Evolutionary conservation across 2,329 filamentous ascomycete genomes (phyloP).

Genomic region (Aspergillus neotritici): DNA sequence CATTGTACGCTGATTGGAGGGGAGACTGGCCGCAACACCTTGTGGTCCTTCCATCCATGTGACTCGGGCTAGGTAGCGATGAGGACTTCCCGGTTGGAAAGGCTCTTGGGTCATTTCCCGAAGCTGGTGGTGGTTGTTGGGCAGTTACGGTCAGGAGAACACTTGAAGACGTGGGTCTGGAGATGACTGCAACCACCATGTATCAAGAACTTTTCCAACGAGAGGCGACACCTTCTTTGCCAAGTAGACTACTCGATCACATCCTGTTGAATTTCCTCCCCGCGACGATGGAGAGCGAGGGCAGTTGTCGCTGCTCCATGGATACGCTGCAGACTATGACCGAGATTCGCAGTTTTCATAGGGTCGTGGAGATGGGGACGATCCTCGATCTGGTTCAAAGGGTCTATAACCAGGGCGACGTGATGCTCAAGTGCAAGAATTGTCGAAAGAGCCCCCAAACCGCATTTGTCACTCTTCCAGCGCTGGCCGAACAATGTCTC

Average conservation of each 20-base stretch:
- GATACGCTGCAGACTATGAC: constrained; percentile 18
- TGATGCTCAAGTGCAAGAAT: constrained; percentile 18
- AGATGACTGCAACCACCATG: no score
- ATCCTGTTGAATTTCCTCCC: background rate
- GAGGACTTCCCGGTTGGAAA: background rate
- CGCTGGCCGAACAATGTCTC: constrained; percentile 32
- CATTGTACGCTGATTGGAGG: constrained; percentile 8
- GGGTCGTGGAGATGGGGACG: constrained; percentile 23
- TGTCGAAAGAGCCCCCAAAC: constrained; percentile 17
- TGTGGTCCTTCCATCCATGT: constrained; percentile 2
- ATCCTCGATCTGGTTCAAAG: constrained; percentile 21
- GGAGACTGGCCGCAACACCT: background rate
- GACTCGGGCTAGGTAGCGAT: background rate
- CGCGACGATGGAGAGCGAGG: constrained; percentile 12
- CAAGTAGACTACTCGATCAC: background rate
- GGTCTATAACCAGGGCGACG: constrained; percentile 17
- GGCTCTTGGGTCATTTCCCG: background rate
- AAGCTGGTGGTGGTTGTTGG: background rate
- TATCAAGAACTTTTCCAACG: no score
- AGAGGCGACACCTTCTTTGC: background rate
- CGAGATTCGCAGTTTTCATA: constrained; percentile 20
- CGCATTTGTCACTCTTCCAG: constrained; percentile 35
- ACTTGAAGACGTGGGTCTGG: no score
- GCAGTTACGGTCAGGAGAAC: no score
- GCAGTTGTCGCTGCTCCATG: constrained; percentile 20